Conservation (phyloP, 139 green algal genomes). For the Nannochloris sp. region DNA sequence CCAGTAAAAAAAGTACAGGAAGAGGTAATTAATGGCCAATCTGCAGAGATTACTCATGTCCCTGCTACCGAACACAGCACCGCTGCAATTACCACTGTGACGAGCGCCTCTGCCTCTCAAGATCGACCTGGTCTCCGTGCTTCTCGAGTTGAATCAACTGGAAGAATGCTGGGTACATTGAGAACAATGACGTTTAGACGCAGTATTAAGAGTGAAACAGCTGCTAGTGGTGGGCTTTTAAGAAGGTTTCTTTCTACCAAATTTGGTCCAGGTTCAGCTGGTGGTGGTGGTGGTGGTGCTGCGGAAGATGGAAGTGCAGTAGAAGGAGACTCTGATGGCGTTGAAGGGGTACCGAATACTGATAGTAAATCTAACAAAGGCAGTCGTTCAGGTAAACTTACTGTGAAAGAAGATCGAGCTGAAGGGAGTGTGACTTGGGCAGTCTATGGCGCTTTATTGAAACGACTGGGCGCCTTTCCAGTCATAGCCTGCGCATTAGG, state of each 20-base stretch:
- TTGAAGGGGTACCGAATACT: background rate
- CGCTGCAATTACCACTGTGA: background rate
- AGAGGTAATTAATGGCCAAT: background rate
- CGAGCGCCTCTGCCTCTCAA: background rate
- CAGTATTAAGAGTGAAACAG: background rate
- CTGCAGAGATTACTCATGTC: background rate
- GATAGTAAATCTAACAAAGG: too few relatives aligned
- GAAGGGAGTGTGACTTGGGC: slow-evolving; percentile 42
- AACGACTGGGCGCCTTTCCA: background rate
- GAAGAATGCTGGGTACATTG: background rate
- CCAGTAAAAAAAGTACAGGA: background rate
- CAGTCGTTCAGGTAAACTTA: slow-evolving; percentile 29
- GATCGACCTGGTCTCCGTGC: background rate
- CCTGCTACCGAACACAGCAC: background rate
- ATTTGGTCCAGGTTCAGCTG: background rate
- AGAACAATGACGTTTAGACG: background rate
- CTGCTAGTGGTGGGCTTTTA: background rate
- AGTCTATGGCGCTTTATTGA: slow-evolving; percentile 45
- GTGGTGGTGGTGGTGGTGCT: background rate
- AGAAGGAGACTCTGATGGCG: background rate
- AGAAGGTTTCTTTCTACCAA: slow-evolving; percentile 6
- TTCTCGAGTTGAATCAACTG: background rate
- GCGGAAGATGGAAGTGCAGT: background rate
- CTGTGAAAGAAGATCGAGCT: slow-evolving; percentile 19
- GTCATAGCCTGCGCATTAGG: background rate